Evolutionary conservation across 495 filamentous ascomycete species (phyloP), one percentile per base, ranked within the genome.

Genomic region (Terfezia boudieri): DNA sequence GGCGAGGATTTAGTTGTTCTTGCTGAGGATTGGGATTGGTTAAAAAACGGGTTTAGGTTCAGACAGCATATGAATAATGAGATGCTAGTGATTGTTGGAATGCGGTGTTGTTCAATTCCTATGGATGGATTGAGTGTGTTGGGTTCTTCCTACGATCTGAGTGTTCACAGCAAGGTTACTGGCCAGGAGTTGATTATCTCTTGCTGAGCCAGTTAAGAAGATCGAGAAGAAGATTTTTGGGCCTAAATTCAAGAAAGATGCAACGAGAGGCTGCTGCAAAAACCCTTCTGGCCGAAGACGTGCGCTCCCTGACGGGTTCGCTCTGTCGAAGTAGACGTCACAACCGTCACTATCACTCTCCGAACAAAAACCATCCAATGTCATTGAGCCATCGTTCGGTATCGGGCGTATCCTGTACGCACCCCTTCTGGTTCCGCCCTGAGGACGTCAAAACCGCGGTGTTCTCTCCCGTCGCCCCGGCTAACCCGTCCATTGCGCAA

Each of bases 391-490:
- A 0, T 82, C 80, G 0, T 83, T 83, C 58, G 80, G 80, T 62
- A 79, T 83, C 61, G 79, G 79, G 17, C 71, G 80, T 49, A 82
- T 83, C 55, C 61, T 82, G 4, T 82, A 83, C 58, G 62, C 79
- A 82, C 60, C 68, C 66, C 56, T 82, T 74, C 68, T 82, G 79
- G 78, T 76, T 74, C 41, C 73, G 82, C 48, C 71, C 64, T 20
- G 76, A 70, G 56, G 79, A 83, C 12, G 79, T 77, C 61, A 73
- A 79, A n/a, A n/a, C 20, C 80, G 82, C 57, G 74, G 75, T 63
- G 81, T 84, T 11, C 73, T 87, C 52, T 86, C 83, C 4, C 2
- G 71, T 86, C 26, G 81, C 83, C 8, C 83, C 83, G 1, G 84
- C 79, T 20, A 86, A 86, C 23, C 82, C 80, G 37, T 68, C 67